These are phyloP conservation scores for Saccharomycopsis phalli DNA, from an alignment of 1,139 yeast species.

Conservation along the genomic window DNA sequence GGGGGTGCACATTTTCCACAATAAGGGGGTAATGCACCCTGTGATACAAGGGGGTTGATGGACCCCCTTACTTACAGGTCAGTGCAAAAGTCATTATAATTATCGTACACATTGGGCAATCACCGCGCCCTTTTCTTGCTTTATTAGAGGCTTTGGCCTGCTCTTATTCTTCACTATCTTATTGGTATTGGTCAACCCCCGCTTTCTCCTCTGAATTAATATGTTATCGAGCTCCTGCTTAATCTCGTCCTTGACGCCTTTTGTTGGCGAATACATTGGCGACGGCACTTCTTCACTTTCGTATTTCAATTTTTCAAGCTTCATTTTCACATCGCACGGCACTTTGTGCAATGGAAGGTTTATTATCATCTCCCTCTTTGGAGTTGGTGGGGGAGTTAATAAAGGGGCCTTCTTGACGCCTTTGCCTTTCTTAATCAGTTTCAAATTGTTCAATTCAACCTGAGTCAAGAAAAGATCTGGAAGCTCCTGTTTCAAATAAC, in stretches of 20 bases:
- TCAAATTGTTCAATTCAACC: constrained; percentile 30
- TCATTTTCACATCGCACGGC: constrained; percentile 1
- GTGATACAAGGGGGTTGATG: no score
- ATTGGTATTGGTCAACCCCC: neutral
- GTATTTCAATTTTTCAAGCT: neutral
- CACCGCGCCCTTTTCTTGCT: no score
- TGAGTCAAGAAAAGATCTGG: constrained; percentile 55
- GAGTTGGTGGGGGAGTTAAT: constrained; percentile 20
- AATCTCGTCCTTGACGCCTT: constrained; percentile 1
- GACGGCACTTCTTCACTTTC: constrained; percentile 17
- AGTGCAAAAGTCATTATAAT: no score
- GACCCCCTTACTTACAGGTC: no score
- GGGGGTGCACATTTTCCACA: no score
- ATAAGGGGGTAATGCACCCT: no score
- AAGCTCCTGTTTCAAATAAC: constrained; percentile 38
- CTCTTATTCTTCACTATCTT: neutral
- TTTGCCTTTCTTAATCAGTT: constrained; percentile 2
- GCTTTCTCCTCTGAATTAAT: neutral
- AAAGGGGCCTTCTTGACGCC: neutral
- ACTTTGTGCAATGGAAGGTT: constrained; percentile 2
- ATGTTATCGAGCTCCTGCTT: neutral
- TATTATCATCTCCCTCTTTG: neutral
- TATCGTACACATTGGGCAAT: no score
- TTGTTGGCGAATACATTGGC: constrained; percentile 18
- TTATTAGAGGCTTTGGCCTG: no score